A percentile compares a stretch with the other conserved stretches of the same genome.
phyloP scores from a whole-genome alignment of 2,329 filamentous ascomycete species.

The Botrytis fabae region DNA sequence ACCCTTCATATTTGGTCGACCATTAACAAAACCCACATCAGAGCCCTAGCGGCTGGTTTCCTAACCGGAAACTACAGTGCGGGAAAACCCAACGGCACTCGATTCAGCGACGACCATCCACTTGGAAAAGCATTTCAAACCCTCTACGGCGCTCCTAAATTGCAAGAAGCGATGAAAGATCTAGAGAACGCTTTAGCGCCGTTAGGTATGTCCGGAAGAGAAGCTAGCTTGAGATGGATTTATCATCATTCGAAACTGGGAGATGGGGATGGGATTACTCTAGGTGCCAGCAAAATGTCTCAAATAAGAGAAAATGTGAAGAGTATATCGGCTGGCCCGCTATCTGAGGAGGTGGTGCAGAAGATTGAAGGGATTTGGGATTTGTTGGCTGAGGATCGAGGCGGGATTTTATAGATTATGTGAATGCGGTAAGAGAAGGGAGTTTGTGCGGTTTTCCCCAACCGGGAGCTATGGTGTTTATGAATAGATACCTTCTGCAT shows the following conservation, averaged over 20 bases:
- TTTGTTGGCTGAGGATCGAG: not conserved
- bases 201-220: not conserved
- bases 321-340: not conserved
- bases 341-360: not conserved
- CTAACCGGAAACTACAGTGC: conserved; percentile 1
- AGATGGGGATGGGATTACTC: not conserved
- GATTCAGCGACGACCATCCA: not conserved
- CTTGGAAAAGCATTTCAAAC: not conserved
- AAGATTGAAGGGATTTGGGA: not conserved
- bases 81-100: not conserved
- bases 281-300: not conserved
- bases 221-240: conserved; percentile 7
- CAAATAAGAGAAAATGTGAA: not conserved
- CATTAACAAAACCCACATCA: not conserved
- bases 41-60: not conserved
- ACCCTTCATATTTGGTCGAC: not conserved
- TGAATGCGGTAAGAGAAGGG: not conserved
- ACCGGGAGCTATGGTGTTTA: not conserved
- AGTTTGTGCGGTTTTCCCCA: not conserved
- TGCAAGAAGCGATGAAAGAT: not conserved
- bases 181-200: not conserved
- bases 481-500: not conserved
- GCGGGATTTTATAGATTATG: not conserved
- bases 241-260: not conserved
- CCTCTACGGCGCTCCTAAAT: not conserved